A percentile compares a stretch with the other conserved stretches of the same genome.
phyloP scores from a whole-genome alignment of 768 basidiomycete species.

The Favolaschia claudopus region DNA sequence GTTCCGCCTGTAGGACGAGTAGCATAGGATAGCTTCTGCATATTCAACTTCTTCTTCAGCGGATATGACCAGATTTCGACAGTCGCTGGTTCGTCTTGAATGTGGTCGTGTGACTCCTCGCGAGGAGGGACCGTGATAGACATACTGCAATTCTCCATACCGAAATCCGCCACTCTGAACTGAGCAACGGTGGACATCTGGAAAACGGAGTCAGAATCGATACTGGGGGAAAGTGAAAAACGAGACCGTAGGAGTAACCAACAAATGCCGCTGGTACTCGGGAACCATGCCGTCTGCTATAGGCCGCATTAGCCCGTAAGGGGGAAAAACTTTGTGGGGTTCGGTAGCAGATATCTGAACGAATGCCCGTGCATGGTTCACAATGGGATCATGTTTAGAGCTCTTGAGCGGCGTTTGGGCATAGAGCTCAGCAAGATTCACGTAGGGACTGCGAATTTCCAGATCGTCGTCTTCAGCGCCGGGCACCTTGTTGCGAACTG shows the following conservation, averaged over 20 bases:
- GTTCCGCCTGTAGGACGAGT: slow-evolving; percentile 15
- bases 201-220: background rate
- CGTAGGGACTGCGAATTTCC: slow-evolving; percentile 21
- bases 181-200: slow-evolving; percentile 38
- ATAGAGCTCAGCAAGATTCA: slow-evolving; percentile 20
- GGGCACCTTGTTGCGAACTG: background rate
- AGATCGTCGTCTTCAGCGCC: background rate
- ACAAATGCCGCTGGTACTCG: slow-evolving; percentile 17
- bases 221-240: background rate
- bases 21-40: slow-evolving; percentile 18
- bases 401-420: slow-evolving; percentile 14
- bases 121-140: slow-evolving; percentile 28
- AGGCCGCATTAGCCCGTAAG: slow-evolving; percentile 17
- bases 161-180: slow-evolving; percentile 39
- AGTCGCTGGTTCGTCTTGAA: slow-evolving; percentile 12
- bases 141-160: slow-evolving; percentile 39
- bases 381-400: slow-evolving; percentile 16
- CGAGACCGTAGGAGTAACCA: slow-evolving; percentile 14
- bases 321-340: slow-evolving; percentile 19
- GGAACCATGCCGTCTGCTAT: slow-evolving; percentile 20
- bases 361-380: slow-evolving; percentile 23
- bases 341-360: slow-evolving; percentile 20
- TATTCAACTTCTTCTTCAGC: slow-evolving; percentile 16
- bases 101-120: slow-evolving; percentile 7
- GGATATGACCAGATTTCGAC: slow-evolving; percentile 17